Evolutionary conservation across 2,329 filamentous ascomycete species (phyloP), one percentile per base, ranked within the genome.

Genomic region (Talaromyces sp.): DNA sequence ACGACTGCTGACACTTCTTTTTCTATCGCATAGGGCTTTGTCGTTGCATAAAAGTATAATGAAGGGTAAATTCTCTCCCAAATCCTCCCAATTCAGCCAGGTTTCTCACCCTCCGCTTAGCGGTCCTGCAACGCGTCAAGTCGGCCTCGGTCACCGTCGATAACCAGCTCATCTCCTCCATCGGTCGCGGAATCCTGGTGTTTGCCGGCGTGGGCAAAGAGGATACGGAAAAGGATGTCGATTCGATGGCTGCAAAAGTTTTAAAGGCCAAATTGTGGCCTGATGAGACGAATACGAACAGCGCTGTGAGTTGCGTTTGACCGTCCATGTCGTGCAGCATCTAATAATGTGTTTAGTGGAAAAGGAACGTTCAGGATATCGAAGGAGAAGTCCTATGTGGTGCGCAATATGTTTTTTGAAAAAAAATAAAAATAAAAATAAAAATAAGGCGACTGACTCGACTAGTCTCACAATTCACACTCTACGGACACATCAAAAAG

Each of bases 101-200:
- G 28, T 54, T 27, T 33, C 28, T 42, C 8, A 44, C 34, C 23
- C 62, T 14, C 33, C 18, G 14, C 42, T 23, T 56, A 64, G 64
- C 64, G 50, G 55, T 62, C 44, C 47, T 64, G 40, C 95, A 99
- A 78, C 87, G 95, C 67, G 95, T 99, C 57, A 87, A 96, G 64
- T 98, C 93, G 51, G 94, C 94, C 64, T 97, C 94, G 7, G 95
- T 99, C 69, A 95, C 92, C 1, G 94, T 99, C 58, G 93, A 99
- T 73, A 89, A 91, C 72, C 84, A 96, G 73, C 80, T 96, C 33
- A 85, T 99, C 53, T 98, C 95, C 1, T 90, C 89, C 3, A 98
- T 99, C 70, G 91, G 92, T 63, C 91, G 89, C 76, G 95, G 95
- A 33, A 79, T 99, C 51, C 82, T 99, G 6, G 92, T 98, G 34